These are phyloP conservation scores for Pachyrhizus erosus DNA, from an alignment of 306 rosid genomes.

Conservation along the genomic window DNA sequence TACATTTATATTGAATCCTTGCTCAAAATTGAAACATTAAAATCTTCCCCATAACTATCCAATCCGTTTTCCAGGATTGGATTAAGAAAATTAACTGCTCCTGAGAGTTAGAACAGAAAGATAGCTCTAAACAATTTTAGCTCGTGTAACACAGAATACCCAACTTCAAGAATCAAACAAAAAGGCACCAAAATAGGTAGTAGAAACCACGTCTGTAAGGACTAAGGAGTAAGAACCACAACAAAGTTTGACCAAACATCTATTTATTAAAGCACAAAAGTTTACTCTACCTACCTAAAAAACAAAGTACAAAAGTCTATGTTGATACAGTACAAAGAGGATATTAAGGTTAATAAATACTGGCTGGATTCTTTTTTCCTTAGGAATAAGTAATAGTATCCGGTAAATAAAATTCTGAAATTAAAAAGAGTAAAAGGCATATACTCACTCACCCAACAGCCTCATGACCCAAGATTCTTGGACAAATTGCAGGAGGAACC, in stretches of 20 bases:
- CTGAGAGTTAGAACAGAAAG: background rate
- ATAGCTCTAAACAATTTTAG: background rate
- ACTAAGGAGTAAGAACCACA: background rate
- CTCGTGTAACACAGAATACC: background rate
- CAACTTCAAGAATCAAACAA: slow-evolving; percentile 11
- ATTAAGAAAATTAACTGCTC: background rate
- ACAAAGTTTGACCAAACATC: background rate
- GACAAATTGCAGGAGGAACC: slow-evolving; percentile 70
- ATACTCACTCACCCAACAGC: slow-evolving; percentile 78
- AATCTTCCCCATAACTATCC: background rate
- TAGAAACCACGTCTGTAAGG: background rate
- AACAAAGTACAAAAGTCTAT: background rate
- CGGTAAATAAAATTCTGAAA: background rate
- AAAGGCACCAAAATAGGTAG: too few relatives aligned
- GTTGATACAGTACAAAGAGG: slow-evolving; percentile 3
- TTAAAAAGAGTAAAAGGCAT: background rate
- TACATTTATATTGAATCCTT: background rate
- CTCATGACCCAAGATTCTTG: slow-evolving; percentile 90
- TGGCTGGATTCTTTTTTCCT: background rate
- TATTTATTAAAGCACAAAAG: background rate
- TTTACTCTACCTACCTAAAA: background rate
- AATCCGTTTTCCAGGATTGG: background rate
- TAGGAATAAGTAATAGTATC: background rate
- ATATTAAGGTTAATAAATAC: background rate
- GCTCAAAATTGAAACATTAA: background rate